Percentiles rank a stretch among this genome's conserved stretches.
Evolutionary conservation across 805 yeast genomes (phyloP).

Genomic region (Starmerella lactis-condensi): DNA sequence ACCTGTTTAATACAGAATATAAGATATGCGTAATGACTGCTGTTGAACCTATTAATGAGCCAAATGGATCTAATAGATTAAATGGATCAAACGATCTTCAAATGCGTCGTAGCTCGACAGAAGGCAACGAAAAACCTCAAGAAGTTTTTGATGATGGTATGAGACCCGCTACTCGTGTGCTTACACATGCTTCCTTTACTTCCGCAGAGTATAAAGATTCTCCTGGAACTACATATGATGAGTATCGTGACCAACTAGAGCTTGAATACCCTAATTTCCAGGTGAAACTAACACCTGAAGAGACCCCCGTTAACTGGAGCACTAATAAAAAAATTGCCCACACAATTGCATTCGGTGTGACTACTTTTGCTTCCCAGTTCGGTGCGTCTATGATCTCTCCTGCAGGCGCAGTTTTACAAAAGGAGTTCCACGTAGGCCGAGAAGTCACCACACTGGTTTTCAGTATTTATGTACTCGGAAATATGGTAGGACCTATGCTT

Average conservation of each 20-base stretch:
- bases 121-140: no score
- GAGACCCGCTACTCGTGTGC: no score
- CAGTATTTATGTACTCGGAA: constrained; percentile 39
- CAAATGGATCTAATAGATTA: no score
- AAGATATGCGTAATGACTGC: no score
- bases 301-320: constrained; percentile 38
- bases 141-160: no score
- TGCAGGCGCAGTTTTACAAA: constrained; percentile 28
- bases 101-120: no score
- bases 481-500: constrained; percentile 42
- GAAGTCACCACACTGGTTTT: constrained; percentile 34
- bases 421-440: constrained; percentile 29
- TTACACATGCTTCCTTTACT: no score
- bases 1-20: no score
- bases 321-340: constrained; percentile 24
- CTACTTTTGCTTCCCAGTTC: constrained; percentile 37
- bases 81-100: no score
- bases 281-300: constrained; percentile 5
- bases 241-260: constrained; percentile 6
- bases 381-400: constrained; percentile 37
- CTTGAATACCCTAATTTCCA: constrained; percentile 8
- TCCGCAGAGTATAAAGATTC: no score
- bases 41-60: no score
- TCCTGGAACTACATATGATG: no score
- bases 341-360: constrained; percentile 27